Evolutionary conservation across 192 early-diverging fungal species (phyloP), one percentile per base, ranked within the genome.

Genomic region (Backusella australiensis): DNA sequence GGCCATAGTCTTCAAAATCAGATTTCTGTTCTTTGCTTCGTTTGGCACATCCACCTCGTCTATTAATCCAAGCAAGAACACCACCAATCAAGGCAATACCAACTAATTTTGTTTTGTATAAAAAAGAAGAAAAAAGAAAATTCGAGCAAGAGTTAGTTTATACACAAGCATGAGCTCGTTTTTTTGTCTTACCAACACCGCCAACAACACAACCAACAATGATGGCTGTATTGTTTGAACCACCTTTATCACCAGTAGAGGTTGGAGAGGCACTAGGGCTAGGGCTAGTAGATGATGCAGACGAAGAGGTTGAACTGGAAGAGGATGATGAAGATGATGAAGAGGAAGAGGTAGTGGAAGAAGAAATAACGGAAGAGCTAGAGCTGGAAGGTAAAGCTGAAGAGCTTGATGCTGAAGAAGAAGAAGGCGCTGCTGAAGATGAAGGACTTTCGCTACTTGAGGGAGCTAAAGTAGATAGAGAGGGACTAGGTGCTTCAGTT

Each of bases 1-100:
- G 14, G 21, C 69, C 75, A 46, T 69, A 77, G 14, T 77, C 75
- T 38, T 72, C 41, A 46, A 72, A 72, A 7, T 72, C 42, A 2
- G 26, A 8, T 46, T 72, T 49, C 4, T 39, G 23, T 19, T 41
- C 34, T 63, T 77, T 39, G 35, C 70, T 34, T 1, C 53, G 46
- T 9, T 41, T 63, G 32, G 70, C 73, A 23, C 74, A 80, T 68
- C 79, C 79, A 7, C 79, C 79, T 49, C 75, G 75, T 19, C 79
- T 70, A 34, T 80, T 80, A 29, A 80, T 67, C 41, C 74, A 80
- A 29, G 79, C 72, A 15, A 80, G 35, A 9, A 76, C 26, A 63
- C 79, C 79, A 76, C 56, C 75, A 72, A 80, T 66, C 21, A 80
- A 38, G 9, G 74, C 79, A 63, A 80, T 59, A 26, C 79, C 79